A percentile compares a stretch with the other conserved stretches of the same genome.
phyloP scores from a whole-genome alignment of 768 basidiomycete genomes.

The Leucocoprinus leucothites region DNA sequence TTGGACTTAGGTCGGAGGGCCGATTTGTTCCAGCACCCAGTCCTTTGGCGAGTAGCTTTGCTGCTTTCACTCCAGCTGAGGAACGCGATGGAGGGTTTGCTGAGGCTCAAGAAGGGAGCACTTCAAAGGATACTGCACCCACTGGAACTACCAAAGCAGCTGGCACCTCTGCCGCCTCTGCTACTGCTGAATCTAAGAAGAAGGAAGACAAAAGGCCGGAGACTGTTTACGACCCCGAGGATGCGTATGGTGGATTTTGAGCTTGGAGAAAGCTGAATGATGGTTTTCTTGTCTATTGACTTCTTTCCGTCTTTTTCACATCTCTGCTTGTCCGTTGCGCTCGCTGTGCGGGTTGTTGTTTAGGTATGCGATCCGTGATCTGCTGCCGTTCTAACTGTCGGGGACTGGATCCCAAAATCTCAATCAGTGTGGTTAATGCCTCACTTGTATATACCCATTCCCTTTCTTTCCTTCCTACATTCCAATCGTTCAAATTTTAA shows the following conservation, averaged over 20 bases:
- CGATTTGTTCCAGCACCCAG: conserved; percentile 38
- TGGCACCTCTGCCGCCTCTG: conserved; percentile 7
- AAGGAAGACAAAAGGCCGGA: conserved; percentile 36
- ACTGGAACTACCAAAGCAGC: neutral
- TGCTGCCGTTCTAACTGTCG: neutral
- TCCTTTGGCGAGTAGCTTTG: conserved; percentile 36
- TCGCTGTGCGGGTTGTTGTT: conserved; percentile 1
- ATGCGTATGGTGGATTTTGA: conserved; percentile 71
- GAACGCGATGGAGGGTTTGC: conserved; percentile 1
- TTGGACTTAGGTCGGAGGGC: conserved; percentile 10
- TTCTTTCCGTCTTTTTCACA: neutral
- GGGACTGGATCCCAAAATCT: neutral
- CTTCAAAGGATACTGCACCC: too few relatives aligned
- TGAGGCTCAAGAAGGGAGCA: conserved; percentile 3
- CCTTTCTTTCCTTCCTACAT: neutral
- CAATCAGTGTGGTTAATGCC: neutral
- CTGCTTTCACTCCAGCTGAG: conserved; percentile 16
- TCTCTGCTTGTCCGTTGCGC: neutral
- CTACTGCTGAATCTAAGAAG: conserved; percentile 1
- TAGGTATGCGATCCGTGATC: neutral
- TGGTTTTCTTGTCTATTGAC: neutral
- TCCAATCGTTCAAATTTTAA: neutral
- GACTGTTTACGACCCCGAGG: conserved; percentile 61
- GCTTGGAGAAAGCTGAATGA: neutral
- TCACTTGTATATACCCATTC: neutral